Evolutionary conservation across 371 early-diverging fungal genomes (phyloP).

Genomic region (Batkoa obscura): DNA sequence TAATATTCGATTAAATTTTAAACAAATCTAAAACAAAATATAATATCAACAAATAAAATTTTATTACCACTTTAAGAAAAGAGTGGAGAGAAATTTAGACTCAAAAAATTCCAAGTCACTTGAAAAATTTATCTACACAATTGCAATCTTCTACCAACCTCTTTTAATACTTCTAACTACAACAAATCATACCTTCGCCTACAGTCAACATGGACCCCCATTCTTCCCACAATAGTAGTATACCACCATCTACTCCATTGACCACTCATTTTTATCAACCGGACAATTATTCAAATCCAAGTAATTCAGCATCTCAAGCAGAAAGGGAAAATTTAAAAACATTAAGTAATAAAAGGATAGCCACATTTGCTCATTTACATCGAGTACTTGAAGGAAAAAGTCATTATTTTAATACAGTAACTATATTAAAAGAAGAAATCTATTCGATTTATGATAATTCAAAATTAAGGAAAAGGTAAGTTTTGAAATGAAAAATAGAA

Average conservation of each 20-base stretch:
- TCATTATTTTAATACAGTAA: constrained; percentile 7
- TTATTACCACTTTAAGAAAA: too few species aligned
- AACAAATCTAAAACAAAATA: too few species aligned
- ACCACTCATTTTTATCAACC: constrained; percentile 3
- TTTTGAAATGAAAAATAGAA: neutral
- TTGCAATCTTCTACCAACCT: too few species aligned
- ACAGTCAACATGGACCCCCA: too few species aligned
- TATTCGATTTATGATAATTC: neutral
- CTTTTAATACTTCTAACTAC: too few species aligned
- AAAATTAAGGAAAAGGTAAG: constrained; percentile 1
- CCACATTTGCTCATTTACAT: constrained; percentile 5
- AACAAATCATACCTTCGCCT: too few species aligned
- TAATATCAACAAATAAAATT: too few species aligned
- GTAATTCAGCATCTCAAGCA: neutral
- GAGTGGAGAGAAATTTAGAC: too few species aligned
- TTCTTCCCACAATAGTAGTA: neutral
- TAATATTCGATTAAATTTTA: too few species aligned
- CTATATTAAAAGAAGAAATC: constrained; percentile 1
- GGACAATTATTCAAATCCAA: neutral
- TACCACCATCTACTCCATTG: constrained; percentile 4
- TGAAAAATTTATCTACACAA: too few species aligned
- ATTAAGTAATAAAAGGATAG: constrained; percentile 1
- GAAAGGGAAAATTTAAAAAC: neutral
- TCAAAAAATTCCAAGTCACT: too few species aligned
- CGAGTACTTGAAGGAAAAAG: constrained; percentile 6